A percentile compares a stretch with the other conserved stretches of the same genome.
phyloP scores from a whole-genome alignment of 352 stramenopile genomes.

The Ophiocytium majus region DNA sequence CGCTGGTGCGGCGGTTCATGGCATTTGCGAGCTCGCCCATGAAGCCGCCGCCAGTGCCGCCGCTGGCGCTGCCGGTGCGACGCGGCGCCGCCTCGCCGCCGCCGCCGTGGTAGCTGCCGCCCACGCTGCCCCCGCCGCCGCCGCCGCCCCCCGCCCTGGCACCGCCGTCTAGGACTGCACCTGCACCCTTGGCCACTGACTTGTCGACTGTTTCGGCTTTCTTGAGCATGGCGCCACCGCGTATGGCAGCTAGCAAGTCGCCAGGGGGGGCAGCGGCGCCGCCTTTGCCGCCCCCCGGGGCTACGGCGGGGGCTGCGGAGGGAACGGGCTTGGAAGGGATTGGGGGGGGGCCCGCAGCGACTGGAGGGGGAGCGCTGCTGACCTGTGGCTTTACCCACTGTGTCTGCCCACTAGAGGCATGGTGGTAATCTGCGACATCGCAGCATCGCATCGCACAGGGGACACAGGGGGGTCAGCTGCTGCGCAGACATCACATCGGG shows the following conservation, averaged over 20 bases:
- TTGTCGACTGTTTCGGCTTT: background rate
- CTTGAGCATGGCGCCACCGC: background rate
- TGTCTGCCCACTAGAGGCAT: background rate
- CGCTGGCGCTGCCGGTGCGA: background rate
- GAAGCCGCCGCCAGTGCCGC: background rate
- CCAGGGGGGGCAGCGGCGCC: background rate
- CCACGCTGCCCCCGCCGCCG: background rate
- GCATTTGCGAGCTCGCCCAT: conserved; percentile 10
- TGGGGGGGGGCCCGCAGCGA: background rate
- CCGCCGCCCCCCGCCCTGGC: background rate
- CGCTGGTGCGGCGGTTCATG: conserved; percentile 9
- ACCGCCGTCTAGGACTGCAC: background rate
- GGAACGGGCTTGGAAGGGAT: background rate
- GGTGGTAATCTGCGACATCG: background rate
- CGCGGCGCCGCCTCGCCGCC: background rate
- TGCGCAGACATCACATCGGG: conserved; percentile 2
- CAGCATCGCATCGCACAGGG: background rate
- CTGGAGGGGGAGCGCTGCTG: background rate
- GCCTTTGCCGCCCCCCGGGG: background rate
- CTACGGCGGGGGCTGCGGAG: background rate
- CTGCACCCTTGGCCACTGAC: background rate
- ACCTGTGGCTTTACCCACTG: background rate
- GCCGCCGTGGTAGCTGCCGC: background rate
- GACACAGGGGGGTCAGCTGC: background rate
- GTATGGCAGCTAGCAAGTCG: background rate